Conservation (phyloP, 2,329 filamentous ascomycete species). For the Byssochlamys sp. region DNA sequence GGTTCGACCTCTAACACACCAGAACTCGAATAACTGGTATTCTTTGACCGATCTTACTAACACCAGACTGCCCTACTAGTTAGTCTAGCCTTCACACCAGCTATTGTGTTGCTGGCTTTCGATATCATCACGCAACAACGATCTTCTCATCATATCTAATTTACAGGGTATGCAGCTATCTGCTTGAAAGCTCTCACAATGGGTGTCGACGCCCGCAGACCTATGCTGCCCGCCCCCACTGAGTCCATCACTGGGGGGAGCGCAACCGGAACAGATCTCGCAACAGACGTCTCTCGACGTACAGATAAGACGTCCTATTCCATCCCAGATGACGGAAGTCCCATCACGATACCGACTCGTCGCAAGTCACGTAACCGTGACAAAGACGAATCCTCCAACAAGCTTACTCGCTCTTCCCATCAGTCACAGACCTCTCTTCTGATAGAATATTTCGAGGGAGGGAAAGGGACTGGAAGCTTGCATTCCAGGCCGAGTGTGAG, state of each 20-base stretch:
- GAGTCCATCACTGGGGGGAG: conserved; percentile 38
- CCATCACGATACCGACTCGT: conserved; percentile 76
- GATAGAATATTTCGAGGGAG: conserved; percentile 89
- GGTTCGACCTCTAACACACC: background rate
- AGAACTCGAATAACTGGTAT: background rate
- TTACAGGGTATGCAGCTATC: conserved; percentile 27
- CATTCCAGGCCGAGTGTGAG: conserved; percentile 72
- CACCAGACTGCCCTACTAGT: background rate
- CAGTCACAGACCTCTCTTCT: conserved; percentile 79
- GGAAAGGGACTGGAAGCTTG: conserved; percentile 46
- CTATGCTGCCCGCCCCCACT: conserved; percentile 41
- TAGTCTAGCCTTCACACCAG: background rate
- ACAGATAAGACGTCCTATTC: conserved; percentile 44
- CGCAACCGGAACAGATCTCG: conserved; percentile 37
- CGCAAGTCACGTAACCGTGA: conserved; percentile 35
- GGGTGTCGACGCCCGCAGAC: conserved; percentile 41
- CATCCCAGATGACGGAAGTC: conserved; percentile 52
- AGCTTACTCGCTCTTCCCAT: conserved; percentile 43
- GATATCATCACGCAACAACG: background rate
- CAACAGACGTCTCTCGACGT: conserved; percentile 41
- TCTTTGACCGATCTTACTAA: background rate
- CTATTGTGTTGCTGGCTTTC: background rate
- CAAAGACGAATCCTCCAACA: conserved; percentile 46
- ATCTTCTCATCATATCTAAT: background rate
- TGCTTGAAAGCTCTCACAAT: conserved; percentile 31